Base-by-base conservation (phyloP, 192 early-diverging fungal genomes). In the Rhizoclosmatium globosum region DNA sequence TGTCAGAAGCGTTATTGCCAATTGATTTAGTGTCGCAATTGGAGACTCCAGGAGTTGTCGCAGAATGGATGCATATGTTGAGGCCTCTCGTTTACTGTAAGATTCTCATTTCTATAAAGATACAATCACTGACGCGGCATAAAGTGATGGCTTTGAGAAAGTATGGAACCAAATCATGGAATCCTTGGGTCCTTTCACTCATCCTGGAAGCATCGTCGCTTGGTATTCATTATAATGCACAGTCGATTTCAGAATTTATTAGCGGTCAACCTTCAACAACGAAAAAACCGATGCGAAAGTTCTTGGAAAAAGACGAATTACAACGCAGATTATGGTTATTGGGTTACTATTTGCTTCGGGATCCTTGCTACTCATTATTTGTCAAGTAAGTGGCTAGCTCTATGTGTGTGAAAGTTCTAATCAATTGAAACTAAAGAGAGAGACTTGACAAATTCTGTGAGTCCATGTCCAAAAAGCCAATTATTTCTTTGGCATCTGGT, bases 1-100 rank as follows among this genome's bases (percentile, higher is more conserved):
- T 84, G 7, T 82, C 82, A 11, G 73, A 79, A 68, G 87, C 87
- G 2, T 61, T 89, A n/a, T 86, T 92, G 9, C 94, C 95, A 2
- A 75, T 81, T 23, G 89, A 97, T 71, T 87, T 97, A 57, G 85
- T 97, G 2, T 85, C 87, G 11, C 77, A 64, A 17, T 80, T 93
- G 76, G 75, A 71, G 17, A 77, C 86, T n/a, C 44, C 89, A 39
- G 89, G 91, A 1, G 68, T 85, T 15, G 57, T 89, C 0, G 94
- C 92, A 3, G 97, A 99, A 85, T 87, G 90, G 41, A 72, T 95
- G 74, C 96, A 92, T 84, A 92, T 96, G 57, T 56, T 97, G 38
- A 86, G 96, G 53, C 97, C 97, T 17, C 72, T 99, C 1, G 79
- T 95, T 39, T 97, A 97, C 85, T 93, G 92, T 93, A 84, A 64